A percentile compares a stretch with the other conserved stretches of the same genome.
Evolutionary conservation across 768 basidiomycete species (phyloP).

Genomic region (Trametes cubensis): DNA sequence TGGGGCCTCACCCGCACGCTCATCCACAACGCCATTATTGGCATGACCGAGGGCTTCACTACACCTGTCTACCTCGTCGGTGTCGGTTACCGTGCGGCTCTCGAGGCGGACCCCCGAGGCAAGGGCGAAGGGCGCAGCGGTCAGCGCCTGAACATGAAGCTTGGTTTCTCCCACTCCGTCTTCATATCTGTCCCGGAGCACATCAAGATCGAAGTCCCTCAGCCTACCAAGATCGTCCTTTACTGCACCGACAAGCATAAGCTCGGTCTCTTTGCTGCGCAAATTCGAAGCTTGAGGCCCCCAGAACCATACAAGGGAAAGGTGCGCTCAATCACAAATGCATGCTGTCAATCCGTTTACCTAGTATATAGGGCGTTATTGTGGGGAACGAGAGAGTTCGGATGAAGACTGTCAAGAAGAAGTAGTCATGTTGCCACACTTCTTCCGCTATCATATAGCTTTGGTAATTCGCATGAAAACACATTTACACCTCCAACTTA

Average conservation of each 20-base stretch:
- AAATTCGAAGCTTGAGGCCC: slow-evolving; percentile 78
- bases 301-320: slow-evolving; percentile 99
- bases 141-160: slow-evolving; percentile 82
- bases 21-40: slow-evolving; percentile 85
- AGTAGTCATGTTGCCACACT: slow-evolving; percentile 51
- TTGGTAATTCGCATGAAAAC: background rate
- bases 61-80: slow-evolving; percentile 89
- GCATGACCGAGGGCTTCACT: slow-evolving; percentile 87
- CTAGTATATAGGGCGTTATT: slow-evolving; percentile 74
- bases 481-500: background rate
- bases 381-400: slow-evolving; percentile 91
- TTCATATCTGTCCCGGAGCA: slow-evolving; percentile 79
- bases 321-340: slow-evolving; percentile 50
- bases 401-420: slow-evolving; percentile 94
- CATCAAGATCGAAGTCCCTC: slow-evolving; percentile 79
- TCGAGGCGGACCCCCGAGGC: slow-evolving; percentile 79
- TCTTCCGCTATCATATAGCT: slow-evolving; percentile 14
- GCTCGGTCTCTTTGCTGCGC: slow-evolving; percentile 86
- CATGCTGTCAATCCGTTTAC: slow-evolving; percentile 14
- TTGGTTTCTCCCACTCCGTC: slow-evolving; percentile 90
- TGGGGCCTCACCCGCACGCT: slow-evolving; percentile 96
- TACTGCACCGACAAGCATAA: slow-evolving; percentile 86
- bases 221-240: slow-evolving; percentile 82
- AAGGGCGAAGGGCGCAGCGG: slow-evolving; percentile 58
- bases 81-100: slow-evolving; percentile 87